Evolutionary conservation across 495 filamentous ascomycete species (phyloP).

Genomic region (Neurospora discreta): DNA sequence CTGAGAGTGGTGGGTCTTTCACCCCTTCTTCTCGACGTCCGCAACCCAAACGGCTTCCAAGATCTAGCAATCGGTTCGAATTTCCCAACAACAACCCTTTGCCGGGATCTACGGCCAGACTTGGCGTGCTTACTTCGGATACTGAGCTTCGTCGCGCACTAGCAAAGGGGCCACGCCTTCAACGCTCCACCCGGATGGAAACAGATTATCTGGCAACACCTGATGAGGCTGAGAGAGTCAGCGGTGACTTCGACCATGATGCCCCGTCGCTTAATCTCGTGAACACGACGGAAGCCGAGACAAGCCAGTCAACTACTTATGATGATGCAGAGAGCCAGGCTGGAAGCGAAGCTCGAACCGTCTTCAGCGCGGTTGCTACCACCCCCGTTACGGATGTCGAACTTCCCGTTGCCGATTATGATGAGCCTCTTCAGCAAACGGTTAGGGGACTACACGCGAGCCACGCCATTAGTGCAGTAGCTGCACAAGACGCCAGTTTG

Average conservation of each 20-base stretch:
- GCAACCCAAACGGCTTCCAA: conserved; percentile 6
- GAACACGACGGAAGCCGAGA: conserved; percentile 26
- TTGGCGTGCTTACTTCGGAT: neutral
- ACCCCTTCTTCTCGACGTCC: neutral
- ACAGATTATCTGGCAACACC: conserved; percentile 36
- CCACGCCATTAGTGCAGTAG: conserved; percentile 46
- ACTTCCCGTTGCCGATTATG: conserved; percentile 35
- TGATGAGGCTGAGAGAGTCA: conserved; percentile 30
- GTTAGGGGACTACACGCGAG: conserved; percentile 27
- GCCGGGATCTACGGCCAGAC: conserved; percentile 8
- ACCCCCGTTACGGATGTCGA: conserved; percentile 44
- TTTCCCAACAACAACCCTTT: conserved; percentile 25
- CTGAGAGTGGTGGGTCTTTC: neutral
- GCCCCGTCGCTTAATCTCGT: conserved; percentile 11
- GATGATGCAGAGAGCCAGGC: conserved; percentile 37
- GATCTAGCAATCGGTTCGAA: conserved; percentile 16
- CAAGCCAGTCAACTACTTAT: conserved; percentile 36
- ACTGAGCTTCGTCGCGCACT: conserved; percentile 23
- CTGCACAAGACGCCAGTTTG: conserved; percentile 76
- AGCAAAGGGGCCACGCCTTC: conserved; percentile 15
- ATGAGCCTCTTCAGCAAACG: conserved; percentile 30
- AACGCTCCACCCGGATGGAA: neutral
- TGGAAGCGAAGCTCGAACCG: conserved; percentile 32
- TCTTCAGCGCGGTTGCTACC: conserved; percentile 46
- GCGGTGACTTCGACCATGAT: conserved; percentile 12